These are phyloP conservation scores for Herpetomonas tarakana DNA, from an alignment of 208 protist genomes.

Conservation along the genomic window DNA sequence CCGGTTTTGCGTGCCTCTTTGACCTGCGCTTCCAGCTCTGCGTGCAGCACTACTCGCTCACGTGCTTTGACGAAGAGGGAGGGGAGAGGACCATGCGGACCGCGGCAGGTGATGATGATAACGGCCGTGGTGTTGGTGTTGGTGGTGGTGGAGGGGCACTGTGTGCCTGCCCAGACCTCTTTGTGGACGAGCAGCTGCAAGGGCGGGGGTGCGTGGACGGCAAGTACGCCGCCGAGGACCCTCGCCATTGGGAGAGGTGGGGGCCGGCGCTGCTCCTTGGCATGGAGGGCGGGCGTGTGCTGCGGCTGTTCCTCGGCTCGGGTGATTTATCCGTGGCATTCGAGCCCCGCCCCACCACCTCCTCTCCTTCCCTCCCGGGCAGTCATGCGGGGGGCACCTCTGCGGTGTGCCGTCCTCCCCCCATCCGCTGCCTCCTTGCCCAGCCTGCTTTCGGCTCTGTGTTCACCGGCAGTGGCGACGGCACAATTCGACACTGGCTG, in stretches of 20 bases:
- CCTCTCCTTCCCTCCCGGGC: not conserved
- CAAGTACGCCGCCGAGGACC: too few species aligned
- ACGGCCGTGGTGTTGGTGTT: too few species aligned
- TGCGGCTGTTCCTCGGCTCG: conserved; percentile 21
- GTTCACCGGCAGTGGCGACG: conserved; percentile 65
- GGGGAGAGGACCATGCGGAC: too few species aligned
- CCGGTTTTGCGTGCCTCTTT: conserved; percentile 51
- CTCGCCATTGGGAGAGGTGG: not conserved
- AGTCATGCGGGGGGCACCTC: conserved; percentile 10
- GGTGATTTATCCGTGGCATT: conserved; percentile 21
- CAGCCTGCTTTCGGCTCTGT: conserved; percentile 41
- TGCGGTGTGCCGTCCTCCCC: not conserved
- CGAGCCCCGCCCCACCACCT: conserved; percentile 2
- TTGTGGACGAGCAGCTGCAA: not conserved
- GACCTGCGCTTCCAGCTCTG: conserved; percentile 62
- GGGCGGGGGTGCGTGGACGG: not conserved
- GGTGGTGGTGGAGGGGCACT: too few species aligned
- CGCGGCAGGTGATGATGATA: too few species aligned
- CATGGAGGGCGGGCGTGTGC: conserved; percentile 20
- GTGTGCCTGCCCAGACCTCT: not conserved
- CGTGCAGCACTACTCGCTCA: conserved; percentile 23
- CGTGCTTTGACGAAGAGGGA: not conserved
- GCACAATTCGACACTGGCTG: conserved; percentile 56
- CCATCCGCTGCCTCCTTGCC: conserved; percentile 25
- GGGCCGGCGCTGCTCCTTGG: conserved; percentile 47